These are phyloP conservation scores for Tuber umbilicatum DNA, from an alignment of 495 filamentous ascomycete genomes.

Conservation along the genomic window DNA sequence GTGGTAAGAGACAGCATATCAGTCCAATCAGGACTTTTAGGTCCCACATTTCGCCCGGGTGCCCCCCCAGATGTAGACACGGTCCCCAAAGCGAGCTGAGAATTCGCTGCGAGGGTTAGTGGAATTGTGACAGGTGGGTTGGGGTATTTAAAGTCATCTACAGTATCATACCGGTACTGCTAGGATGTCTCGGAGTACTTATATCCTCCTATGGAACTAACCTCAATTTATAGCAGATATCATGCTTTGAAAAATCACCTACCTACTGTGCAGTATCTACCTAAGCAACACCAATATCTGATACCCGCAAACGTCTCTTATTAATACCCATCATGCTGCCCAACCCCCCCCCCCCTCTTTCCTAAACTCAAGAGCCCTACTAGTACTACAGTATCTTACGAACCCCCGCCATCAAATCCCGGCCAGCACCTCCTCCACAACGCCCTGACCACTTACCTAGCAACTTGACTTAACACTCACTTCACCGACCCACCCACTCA, in stretches of 20 bases:
- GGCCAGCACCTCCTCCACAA: background rate
- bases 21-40: background rate
- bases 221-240: background rate
- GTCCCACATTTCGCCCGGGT: background rate
- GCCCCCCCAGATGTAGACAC: background rate
- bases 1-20: background rate
- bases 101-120: background rate
- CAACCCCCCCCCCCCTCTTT: background rate
- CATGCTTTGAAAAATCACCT: no score
- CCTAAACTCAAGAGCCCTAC: background rate
- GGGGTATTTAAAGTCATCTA: background rate
- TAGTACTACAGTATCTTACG: background rate
- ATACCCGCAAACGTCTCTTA: background rate
- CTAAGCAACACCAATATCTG: background rate
- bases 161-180: no score
- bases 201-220: no score
- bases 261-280: background rate
- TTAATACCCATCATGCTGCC: background rate
- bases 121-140: background rate
- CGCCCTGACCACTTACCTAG: background rate
- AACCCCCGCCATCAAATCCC: background rate
- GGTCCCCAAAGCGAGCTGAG: background rate
- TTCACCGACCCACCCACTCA: background rate
- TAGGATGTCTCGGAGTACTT: background rate
- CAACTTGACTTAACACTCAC: background rate